Percentiles rank a stretch among this genome's conserved stretches.
phyloP scores from a whole-genome alignment of 2,329 filamentous ascomycete species.

The Tolypocladium ovalisporum region DNA sequence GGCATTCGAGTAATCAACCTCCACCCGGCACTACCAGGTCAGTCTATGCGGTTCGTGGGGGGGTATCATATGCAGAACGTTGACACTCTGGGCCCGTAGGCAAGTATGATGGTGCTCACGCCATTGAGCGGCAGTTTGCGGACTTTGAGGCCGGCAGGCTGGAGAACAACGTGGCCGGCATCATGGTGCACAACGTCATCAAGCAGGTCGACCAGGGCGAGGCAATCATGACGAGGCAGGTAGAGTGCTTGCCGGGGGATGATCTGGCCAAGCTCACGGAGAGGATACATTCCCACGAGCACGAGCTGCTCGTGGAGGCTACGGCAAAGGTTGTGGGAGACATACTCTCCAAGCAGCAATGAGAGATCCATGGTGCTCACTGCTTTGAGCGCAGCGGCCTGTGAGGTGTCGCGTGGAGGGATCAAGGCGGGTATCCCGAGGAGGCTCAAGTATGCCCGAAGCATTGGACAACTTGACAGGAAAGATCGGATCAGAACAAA shows the following conservation, averaged over 20 bases:
- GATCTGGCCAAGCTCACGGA: conserved; percentile 54
- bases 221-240: conserved; percentile 38
- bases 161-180: conserved; percentile 52
- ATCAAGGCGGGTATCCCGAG: neutral
- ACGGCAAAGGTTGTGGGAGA: conserved; percentile 38
- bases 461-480: neutral
- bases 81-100: conserved; percentile 28
- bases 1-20: conserved; percentile 69
- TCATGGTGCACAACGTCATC: conserved; percentile 85
- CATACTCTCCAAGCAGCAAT: conserved; percentile 14
- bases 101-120: conserved; percentile 64
- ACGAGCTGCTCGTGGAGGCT: conserved; percentile 68
- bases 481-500: neutral
- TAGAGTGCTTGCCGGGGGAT: conserved; percentile 53
- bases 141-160: conserved; percentile 57
- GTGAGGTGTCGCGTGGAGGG: neutral
- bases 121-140: conserved; percentile 67
- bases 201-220: conserved; percentile 69
- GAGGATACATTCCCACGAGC: conserved; percentile 68
- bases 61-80: neutral
- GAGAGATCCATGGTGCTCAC: neutral
- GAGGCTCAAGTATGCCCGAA: neutral
- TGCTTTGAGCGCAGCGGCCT: neutral
- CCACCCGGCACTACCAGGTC: conserved; percentile 61
- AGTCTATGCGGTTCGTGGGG: conserved; percentile 16